These are phyloP conservation scores for Mycena rebaudengoi DNA, from an alignment of 768 basidiomycete species.

Conservation along the genomic window DNA sequence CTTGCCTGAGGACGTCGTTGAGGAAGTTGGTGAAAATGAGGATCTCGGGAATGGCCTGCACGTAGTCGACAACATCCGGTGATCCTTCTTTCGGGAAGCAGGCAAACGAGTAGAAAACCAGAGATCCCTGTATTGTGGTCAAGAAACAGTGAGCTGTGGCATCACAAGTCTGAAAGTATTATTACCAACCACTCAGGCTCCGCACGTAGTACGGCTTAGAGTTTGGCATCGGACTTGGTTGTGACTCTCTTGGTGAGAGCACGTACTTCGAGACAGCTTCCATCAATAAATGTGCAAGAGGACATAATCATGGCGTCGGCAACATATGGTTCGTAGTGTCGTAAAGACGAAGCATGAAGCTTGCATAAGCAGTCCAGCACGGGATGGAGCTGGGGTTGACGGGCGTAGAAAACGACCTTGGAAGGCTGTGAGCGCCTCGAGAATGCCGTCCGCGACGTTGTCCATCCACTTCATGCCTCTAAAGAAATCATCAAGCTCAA, in stretches of 20 bases:
- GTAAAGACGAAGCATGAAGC: background rate
- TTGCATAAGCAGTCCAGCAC: background rate
- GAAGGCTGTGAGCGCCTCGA: constrained; percentile 1
- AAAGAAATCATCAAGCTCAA: background rate
- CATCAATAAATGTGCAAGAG: constrained; percentile 6
- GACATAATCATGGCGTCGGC: constrained; percentile 9
- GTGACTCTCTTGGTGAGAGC: background rate
- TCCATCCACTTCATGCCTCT: constrained; percentile 19
- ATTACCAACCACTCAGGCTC: constrained; percentile 3
- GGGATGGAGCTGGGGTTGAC: constrained; percentile 1
- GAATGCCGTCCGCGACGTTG: constrained; percentile 3
- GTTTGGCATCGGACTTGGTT: background rate
- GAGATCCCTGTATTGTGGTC: background rate
- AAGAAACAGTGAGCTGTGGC: background rate
- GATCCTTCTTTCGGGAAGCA: constrained; percentile 12
- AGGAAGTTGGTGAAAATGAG: constrained; percentile 13
- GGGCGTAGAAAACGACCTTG: background rate
- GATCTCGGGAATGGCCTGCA: constrained; percentile 8
- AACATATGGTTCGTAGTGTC: constrained; percentile 8
- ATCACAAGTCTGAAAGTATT: background rate
- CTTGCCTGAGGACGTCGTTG: constrained; percentile 12
- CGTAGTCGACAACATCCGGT: constrained; percentile 10
- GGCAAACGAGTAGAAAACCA: constrained; percentile 9
- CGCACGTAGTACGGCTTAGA: constrained; percentile 14
- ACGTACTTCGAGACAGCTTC: constrained; percentile 8